Base-by-base conservation (phyloP, 176 grass and related monocot genomes). In the Zea luxurians region DNA sequence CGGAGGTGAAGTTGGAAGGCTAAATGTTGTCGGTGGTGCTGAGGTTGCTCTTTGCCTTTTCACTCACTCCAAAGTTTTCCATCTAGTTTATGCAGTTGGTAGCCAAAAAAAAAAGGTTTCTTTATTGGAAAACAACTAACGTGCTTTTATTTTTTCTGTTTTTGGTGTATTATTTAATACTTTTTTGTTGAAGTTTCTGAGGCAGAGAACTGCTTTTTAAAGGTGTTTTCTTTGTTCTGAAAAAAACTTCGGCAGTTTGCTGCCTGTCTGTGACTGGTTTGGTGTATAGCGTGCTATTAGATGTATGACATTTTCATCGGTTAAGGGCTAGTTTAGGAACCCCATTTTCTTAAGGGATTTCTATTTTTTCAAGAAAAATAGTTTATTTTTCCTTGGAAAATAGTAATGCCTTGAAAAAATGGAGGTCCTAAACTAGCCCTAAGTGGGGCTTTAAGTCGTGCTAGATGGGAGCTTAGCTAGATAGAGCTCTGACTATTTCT, bases 1-100 rank as follows among this genome's bases (percentile, higher is more conserved):
- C 10, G 96, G 96, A 44, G 92, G 96, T 42, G 96, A 95, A 74
- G 96, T 99, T 86, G 96, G 90, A 61, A 87, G 86, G 74, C 75
- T 99, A 48, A 95, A 93, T 81, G 78, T 92, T 71, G 79, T 91
- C 5, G 92, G 92, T 37, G 89, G 82, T 85, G 86, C 88, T 70
- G 83, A 95, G 96, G 96, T 99, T 68, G 78, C 71, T 81, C 76
- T 73, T 65, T 66, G 43, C 67, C 35, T 71, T 84, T 71, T 71
- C 34, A 21, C 27, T 27, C 27, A 27, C 71, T 46, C 78, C 59
- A 58, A 78, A 58, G 42, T 59, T 66, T 64, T 18, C 27, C 60
- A 44, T 83, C 43, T 78, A 53, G 37, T 68, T 75, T 61, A 36
- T 41, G 64, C 34, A 4, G 20, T 42, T 79, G 78, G 15, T 45